Evolutionary conservation across 768 basidiomycete species (phyloP).

Genomic region (Tephrocybe sp.): DNA sequence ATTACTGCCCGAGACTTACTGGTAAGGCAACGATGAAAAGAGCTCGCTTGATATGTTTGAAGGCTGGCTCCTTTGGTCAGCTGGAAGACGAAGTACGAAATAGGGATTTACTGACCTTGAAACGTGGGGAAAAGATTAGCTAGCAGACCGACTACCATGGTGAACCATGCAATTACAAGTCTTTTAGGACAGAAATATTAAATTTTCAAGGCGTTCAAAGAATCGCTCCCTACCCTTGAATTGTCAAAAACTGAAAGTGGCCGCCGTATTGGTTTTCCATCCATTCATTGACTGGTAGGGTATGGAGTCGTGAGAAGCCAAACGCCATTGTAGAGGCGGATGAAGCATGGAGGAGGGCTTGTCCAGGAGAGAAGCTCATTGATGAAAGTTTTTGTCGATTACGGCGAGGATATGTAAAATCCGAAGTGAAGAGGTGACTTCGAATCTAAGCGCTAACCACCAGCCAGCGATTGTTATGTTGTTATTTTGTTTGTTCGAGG

Average conservation of each 20-base stretch:
- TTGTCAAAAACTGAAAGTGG: slow-evolving; percentile 72
- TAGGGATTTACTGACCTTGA: slow-evolving; percentile 21
- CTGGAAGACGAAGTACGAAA: neutral
- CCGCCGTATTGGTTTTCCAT: slow-evolving; percentile 57
- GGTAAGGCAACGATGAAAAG: slow-evolving; percentile 68
- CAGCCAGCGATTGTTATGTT: too few species aligned
- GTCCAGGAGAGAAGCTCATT: slow-evolving; percentile 9
- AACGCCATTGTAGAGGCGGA: slow-evolving; percentile 35
- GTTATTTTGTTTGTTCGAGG: neutral
- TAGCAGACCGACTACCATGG: slow-evolving; percentile 34
- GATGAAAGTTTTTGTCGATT: neutral
- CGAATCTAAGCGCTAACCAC: too few species aligned
- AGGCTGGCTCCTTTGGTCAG: slow-evolving; percentile 26
- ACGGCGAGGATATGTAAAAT: too few species aligned
- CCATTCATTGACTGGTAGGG: slow-evolving; percentile 25
- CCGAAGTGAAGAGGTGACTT: too few species aligned
- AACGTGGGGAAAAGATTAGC: slow-evolving; percentile 32
- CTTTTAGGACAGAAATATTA: slow-evolving; percentile 20
- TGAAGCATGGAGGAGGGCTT: slow-evolving; percentile 27
- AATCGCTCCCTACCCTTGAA: slow-evolving; percentile 78
- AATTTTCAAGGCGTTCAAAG: too few species aligned
- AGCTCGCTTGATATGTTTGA: slow-evolving; percentile 50
- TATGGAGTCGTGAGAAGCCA: slow-evolving; percentile 32
- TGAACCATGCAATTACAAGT: slow-evolving; percentile 34
- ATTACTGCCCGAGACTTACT: too few species aligned